These are phyloP conservation scores for Nannochloris sp. DNA, from an alignment of 139 green algal genomes.

Conservation along the genomic window DNA sequence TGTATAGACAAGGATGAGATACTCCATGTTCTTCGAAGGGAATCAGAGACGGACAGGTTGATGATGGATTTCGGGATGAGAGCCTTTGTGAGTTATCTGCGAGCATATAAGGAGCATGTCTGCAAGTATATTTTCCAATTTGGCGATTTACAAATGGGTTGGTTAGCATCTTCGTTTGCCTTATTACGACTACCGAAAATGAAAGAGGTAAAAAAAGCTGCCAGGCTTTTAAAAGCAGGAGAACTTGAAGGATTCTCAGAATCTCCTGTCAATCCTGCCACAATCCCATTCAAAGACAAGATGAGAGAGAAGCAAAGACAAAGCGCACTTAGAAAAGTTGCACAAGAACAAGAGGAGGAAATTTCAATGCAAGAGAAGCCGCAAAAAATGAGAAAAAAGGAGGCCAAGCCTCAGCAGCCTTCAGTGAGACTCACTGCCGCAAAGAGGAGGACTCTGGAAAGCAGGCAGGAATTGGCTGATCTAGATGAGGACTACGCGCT, in stretches of 20 bases:
- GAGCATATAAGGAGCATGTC: constrained; percentile 97
- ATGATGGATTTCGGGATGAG: constrained; percentile 84
- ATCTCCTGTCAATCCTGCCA: constrained; percentile 53
- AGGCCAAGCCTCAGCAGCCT: constrained; percentile 13
- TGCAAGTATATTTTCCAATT: constrained; percentile 88
- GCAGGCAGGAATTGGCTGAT: constrained; percentile 54
- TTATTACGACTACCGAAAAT: constrained; percentile 86
- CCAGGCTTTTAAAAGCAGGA: background rate
- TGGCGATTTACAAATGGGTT: constrained; percentile 64
- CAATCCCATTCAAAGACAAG: constrained; percentile 63
- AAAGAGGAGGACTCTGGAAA: constrained; percentile 64
- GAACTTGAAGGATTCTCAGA: constrained; percentile 30
- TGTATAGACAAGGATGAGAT: background rate
- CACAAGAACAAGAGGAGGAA: constrained; percentile 4
- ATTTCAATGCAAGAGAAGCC: constrained; percentile 8
- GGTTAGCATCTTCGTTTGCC: constrained; percentile 61
- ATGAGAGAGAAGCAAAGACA: constrained; percentile 77
- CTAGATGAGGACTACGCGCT: constrained; percentile 66
- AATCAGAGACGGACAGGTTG: constrained; percentile 59
- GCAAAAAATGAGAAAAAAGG: constrained; percentile 62
- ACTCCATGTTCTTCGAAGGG: constrained; percentile 16
- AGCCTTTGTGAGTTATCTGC: constrained; percentile 89
- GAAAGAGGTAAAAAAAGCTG: constrained; percentile 70
- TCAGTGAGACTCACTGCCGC: constrained; percentile 39
- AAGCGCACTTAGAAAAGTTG: constrained; percentile 27